A percentile compares a stretch with the other conserved stretches of the same genome.
phyloP scores from a whole-genome alignment of 768 basidiomycete species.

The Mycena olivaceomarginata region DNA sequence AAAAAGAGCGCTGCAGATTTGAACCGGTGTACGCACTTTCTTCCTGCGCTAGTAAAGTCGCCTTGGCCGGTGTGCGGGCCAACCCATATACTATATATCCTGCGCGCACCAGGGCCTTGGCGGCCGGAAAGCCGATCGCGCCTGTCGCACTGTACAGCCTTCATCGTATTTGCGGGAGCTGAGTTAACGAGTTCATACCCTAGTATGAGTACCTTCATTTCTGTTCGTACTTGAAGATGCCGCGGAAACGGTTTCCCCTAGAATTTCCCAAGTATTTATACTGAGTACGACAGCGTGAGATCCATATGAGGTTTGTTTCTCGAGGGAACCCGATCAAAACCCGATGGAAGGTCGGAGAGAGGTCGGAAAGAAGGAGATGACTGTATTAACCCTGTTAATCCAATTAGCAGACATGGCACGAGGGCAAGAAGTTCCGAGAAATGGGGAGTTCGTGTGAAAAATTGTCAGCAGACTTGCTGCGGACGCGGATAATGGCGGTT shows the following conservation, averaged over 20 bases:
- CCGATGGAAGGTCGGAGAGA: slow-evolving; percentile 16
- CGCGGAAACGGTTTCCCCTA: slow-evolving; percentile 8
- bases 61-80: slow-evolving; percentile 61
- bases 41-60: slow-evolving; percentile 56
- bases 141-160: slow-evolving; percentile 60
- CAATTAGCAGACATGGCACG: slow-evolving; percentile 20
- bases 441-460: slow-evolving; percentile 11
- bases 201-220: slow-evolving; percentile 53
- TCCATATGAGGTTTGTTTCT: slow-evolving; percentile 14
- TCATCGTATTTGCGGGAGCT: background rate
- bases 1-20: background rate
- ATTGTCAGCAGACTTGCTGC: slow-evolving; percentile 16
- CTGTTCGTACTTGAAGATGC: slow-evolving; percentile 4
- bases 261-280: slow-evolving; percentile 3
- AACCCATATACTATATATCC: slow-evolving; percentile 68
- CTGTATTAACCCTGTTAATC: slow-evolving; percentile 14
- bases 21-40: slow-evolving; percentile 57
- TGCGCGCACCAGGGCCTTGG: slow-evolving; percentile 65
- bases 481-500: background rate
- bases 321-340: slow-evolving; percentile 16
- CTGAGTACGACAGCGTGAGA: slow-evolving; percentile 15
- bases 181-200: slow-evolving; percentile 39
- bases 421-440: slow-evolving; percentile 14
- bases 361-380: slow-evolving; percentile 11
- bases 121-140: slow-evolving; percentile 64